Evolutionary conservation across 306 rosid genomes (phyloP).

Genomic region (Prunus campanulata): DNA sequence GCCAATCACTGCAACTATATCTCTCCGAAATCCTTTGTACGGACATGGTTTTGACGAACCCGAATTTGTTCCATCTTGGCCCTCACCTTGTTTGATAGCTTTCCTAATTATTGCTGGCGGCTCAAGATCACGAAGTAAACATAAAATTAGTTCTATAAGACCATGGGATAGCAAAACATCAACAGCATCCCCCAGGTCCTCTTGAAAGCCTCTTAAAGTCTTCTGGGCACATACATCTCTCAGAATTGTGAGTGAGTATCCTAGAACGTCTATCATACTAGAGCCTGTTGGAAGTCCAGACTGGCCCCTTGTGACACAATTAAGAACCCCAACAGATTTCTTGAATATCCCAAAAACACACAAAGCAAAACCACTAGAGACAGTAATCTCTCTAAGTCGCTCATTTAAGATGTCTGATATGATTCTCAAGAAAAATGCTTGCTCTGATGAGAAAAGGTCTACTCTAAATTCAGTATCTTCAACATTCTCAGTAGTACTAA

Average conservation of each 20-base stretch:
- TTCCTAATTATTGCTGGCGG: constrained; percentile 66
- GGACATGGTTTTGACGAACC: constrained; percentile 43
- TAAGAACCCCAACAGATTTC: constrained; percentile 36
- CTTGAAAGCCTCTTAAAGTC: constrained; percentile 20
- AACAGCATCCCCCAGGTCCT: constrained; percentile 39
- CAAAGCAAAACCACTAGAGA: constrained; percentile 42
- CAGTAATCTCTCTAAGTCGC: constrained; percentile 33
- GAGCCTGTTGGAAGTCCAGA: constrained; percentile 68
- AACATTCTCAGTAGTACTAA: constrained; percentile 20
- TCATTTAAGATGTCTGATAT: constrained; percentile 55
- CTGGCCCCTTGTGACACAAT: constrained; percentile 29
- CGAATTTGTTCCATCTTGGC: constrained; percentile 25
- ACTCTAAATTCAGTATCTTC: constrained; percentile 22
- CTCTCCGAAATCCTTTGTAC: constrained; percentile 76
- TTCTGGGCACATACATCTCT: constrained; percentile 68
- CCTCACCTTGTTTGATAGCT: constrained; percentile 44
- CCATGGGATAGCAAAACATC: constrained; percentile 50
- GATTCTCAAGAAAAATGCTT: constrained; percentile 49
- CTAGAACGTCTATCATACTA: constrained; percentile 47
- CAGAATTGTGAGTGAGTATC: constrained; percentile 67
- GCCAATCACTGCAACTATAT: constrained; percentile 63
- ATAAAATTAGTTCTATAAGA: constrained; percentile 48
- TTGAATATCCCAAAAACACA: constrained; percentile 58
- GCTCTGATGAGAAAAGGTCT: constrained; percentile 41
- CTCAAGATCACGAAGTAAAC: constrained; percentile 63